Evolutionary conservation across 1,284 basidiomycete species (phyloP).

Genomic region (Calocybe gambosa): DNA sequence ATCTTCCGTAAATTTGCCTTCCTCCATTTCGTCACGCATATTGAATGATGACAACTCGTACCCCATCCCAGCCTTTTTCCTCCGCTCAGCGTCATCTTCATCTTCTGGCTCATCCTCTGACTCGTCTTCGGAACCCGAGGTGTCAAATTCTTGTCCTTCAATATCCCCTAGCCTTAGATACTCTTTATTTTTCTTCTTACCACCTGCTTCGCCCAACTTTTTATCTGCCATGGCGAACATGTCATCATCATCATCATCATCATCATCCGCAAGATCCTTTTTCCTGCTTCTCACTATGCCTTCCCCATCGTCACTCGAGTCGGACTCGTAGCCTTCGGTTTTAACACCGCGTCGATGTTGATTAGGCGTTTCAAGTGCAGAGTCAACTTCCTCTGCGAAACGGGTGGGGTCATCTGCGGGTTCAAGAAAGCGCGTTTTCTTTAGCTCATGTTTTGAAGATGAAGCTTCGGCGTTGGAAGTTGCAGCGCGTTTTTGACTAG

Average conservation of each 20-base stretch:
- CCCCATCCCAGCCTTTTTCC: constrained; percentile 86
- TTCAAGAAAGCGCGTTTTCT: constrained; percentile 80
- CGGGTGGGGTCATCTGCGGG: constrained; percentile 66
- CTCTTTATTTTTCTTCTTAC: constrained; percentile 61
- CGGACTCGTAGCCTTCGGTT: constrained; percentile 89
- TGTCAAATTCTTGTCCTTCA: constrained; percentile 88
- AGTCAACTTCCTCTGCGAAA: constrained; percentile 72
- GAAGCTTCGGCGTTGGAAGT: constrained; percentile 34
- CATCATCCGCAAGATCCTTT: constrained; percentile 50
- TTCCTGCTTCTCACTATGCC: constrained; percentile 78
- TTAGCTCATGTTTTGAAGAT: constrained; percentile 32
- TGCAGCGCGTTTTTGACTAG: constrained; percentile 54
- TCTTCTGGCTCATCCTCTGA: constrained; percentile 59
- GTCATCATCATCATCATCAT: constrained; percentile 76
- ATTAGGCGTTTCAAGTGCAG: constrained; percentile 58
- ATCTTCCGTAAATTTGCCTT: constrained; percentile 94
- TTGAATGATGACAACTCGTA: constrained; percentile 94
- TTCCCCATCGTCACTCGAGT: constrained; percentile 90
- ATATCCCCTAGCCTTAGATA: constrained; percentile 89
- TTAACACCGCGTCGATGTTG: constrained; percentile 65
- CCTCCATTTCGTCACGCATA: constrained; percentile 98
- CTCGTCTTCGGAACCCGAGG: constrained; percentile 39
- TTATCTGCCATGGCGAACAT: constrained; percentile 75
- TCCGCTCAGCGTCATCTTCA: constrained; percentile 70
- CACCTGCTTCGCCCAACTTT: constrained; percentile 33